Evolutionary conservation across 2,329 filamentous ascomycete species (phyloP).

Genomic region (Aspergillus sp.): DNA sequence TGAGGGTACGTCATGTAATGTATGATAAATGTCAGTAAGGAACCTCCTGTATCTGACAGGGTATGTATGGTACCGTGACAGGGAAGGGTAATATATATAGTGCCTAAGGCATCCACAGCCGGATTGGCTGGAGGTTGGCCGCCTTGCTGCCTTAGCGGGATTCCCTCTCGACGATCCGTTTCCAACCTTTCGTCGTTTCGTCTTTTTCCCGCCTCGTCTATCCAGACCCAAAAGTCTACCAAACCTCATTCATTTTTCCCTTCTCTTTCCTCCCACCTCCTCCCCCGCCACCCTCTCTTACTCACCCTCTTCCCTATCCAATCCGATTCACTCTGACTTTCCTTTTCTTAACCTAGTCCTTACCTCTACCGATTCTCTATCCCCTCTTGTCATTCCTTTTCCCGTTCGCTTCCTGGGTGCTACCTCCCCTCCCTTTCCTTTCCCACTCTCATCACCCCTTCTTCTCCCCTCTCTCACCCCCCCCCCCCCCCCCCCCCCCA

Average conservation of each 20-base stretch:
- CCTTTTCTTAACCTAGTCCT: constrained; percentile 18
- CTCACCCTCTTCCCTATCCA: constrained; percentile 17
- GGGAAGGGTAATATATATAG: background rate
- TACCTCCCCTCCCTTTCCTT: constrained; percentile 15
- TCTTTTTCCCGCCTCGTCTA: constrained; percentile 24
- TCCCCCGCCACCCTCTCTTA: constrained; percentile 14
- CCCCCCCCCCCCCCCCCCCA: constrained; percentile 6
- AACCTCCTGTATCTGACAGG: background rate
- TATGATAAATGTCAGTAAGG: background rate
- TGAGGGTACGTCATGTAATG: constrained; percentile 8
- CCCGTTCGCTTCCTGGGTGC: constrained; percentile 11
- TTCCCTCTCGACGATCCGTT: constrained; percentile 23
- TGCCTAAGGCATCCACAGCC: background rate
- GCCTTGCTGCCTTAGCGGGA: constrained; percentile 20
- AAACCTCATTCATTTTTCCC: constrained; percentile 24
- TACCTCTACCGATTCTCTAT: constrained; percentile 17
- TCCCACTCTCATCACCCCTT: constrained; percentile 1
- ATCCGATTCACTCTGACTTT: constrained; percentile 18
- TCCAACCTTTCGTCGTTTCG: constrained; percentile 20
- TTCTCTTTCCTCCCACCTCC: constrained; percentile 15
- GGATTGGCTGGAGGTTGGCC: background rate
- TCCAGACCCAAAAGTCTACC: constrained; percentile 24
- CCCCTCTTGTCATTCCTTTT: constrained; percentile 24
- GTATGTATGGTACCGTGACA: background rate
- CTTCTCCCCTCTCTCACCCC: constrained; percentile 9